Evolutionary conservation across 345 rosid species (phyloP), one percentile per base, ranked within the genome.

Genomic region (Camelina laxa): DNA sequence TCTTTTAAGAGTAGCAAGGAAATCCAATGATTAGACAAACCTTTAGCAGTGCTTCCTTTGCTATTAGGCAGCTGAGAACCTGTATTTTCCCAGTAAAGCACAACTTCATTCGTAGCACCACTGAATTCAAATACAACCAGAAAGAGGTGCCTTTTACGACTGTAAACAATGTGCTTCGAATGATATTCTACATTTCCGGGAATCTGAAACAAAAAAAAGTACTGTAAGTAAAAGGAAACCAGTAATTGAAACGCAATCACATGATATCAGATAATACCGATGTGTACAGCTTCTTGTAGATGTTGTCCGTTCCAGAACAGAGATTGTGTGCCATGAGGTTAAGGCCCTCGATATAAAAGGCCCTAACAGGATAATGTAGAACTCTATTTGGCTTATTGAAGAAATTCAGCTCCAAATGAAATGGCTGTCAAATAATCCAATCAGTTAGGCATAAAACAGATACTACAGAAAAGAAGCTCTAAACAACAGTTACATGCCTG

Each of bases 391-490:
- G 96, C 81, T 82, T 90, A 77, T 87, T 92, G 74, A 95, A 95
- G 83, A 92, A 90, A 88, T 95, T 95, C 73, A 95, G 88, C 88
- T 92, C 99, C 97, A 95, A 75, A 79, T 92, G 98, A 80, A 90
- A 84, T 71, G 96, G 98, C 99, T 95, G 91, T 77, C 78, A 83
- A 80, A 20, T 30, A 79, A 80, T 69, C 62, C 72, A 67, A 54
- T 55, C 72, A 55, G 68, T 82, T 76, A 85, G 77, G 75, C 67
- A 73, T 57, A 74, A 55, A 35, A 68, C 65, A 48, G 63, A 44
- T 65, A 62, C 35, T 63, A 69, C 76, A 65, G 33, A 39, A 27
- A 76, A 69, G 42, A 50, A 41, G 57, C 33, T 45, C 67, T 50
- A 55, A 63, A 49, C 45, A 68, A 16, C 65, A 72, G 58, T 67